Base-by-base conservation (phyloP, 768 basidiomycete genomes). In the Macrolepiota albuminosa region DNA sequence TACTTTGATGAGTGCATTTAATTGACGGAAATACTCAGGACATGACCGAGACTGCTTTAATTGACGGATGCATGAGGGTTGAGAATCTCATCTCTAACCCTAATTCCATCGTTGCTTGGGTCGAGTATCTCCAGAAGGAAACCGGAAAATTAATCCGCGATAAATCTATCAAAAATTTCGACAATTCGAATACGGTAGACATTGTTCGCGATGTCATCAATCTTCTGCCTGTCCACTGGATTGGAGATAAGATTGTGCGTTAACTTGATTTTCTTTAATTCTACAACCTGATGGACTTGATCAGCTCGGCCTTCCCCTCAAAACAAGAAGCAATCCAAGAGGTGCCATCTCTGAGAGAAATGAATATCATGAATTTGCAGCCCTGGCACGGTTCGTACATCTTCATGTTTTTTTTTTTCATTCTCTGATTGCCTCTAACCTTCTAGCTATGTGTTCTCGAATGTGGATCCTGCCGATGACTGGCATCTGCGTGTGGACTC, bases 191-290 rank as follows among this genome's bases (percentile, higher is more conserved):
- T 36, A 76, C 70, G 53, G 68, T 89, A 24, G 87, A 91, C 66
- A 78, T 91, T 40, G 80, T 90, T 7, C 75, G 74, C 45, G 85
- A 91, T 63, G 87, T 91, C 24, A 80, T 88, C 66, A 87, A 90
- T 61, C 67, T 78, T 31, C 59, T 87, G 42, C 83, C 88, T 0
- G 69, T 87, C 5, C 76, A 82, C 60, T 91, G 86, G 86, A 75
- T 86, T 33, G 79, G 80, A 10, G 74, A 81, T 36, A 68, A 81
- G 56, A 72, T 88, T 59, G 88, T 89, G 61, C 63, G 86, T 72
- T 37, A 18, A 39, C 40, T 60, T 13, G n/a, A 13, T 34, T 40
- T 8, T n/a, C 14, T 18, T 9, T 29, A 53, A 16, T 56, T 9
- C 14, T 55, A 29, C 13, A 45, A 57, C 47, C 50, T 9, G 31